Conservation (phyloP, 495 filamentous ascomycete species). For the Friedmanniomyces endolithicus region DNA sequence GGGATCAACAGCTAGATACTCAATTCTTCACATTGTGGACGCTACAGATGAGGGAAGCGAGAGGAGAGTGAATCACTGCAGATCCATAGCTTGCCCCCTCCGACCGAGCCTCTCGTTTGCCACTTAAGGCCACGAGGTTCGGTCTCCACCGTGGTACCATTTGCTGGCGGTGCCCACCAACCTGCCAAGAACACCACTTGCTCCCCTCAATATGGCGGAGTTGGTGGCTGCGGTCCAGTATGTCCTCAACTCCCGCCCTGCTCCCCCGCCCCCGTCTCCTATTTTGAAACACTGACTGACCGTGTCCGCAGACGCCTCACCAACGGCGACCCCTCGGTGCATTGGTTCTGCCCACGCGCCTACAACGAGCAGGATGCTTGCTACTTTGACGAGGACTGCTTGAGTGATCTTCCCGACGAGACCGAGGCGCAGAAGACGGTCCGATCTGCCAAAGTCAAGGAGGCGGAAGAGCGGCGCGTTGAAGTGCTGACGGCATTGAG, state of each 20-base stretch:
- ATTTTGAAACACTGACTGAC: not conserved
- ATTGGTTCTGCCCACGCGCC: slow-evolving; percentile 31
- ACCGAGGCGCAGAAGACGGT: slow-evolving; percentile 2
- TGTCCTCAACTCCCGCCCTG: not conserved
- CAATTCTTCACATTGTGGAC: too few species aligned
- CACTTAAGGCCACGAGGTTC: slow-evolving; percentile 6
- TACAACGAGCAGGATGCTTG: slow-evolving; percentile 18
- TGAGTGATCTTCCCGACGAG: slow-evolving; percentile 7
- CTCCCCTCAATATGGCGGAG: slow-evolving; percentile 20
- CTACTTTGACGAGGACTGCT: slow-evolving; percentile 30
- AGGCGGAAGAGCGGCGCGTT: slow-evolving; percentile 40
- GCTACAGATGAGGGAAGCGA: too few species aligned
- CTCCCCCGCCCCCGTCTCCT: not conserved
- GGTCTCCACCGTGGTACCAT: slow-evolving; percentile 3
- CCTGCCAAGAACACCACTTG: not conserved
- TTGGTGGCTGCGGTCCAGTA: slow-evolving; percentile 20
- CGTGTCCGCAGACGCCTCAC: slow-evolving; percentile 22
- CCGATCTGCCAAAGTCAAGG: slow-evolving; percentile 27
- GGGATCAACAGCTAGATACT: too few species aligned
- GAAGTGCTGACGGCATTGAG: slow-evolving; percentile 51
- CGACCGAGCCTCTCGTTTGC: slow-evolving; percentile 6
- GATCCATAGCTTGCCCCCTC: not conserved
- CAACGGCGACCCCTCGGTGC: slow-evolving; percentile 23
- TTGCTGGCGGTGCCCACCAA: not conserved
- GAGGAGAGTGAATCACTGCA: not conserved